phyloP scores from a whole-genome alignment of 1,139 yeast species.

The Scheffersomyces insectosa region DNA sequence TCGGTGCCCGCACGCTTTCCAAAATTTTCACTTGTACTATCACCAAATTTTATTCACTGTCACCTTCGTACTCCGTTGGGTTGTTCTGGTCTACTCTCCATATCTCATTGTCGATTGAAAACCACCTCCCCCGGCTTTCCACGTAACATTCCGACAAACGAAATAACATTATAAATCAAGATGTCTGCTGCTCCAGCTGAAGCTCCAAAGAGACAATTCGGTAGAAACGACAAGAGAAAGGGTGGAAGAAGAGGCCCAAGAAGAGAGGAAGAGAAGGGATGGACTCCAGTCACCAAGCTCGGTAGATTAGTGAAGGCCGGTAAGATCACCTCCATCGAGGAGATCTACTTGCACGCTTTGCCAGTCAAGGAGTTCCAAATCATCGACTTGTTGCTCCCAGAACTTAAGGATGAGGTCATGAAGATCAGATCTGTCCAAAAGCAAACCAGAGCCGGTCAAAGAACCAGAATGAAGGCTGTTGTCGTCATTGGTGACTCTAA shows the following conservation, averaged over 20 bases:
- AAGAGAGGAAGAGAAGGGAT: conserved; percentile 93
- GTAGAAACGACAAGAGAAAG: conserved; percentile 57
- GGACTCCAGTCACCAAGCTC: conserved; percentile 99
- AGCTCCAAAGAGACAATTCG: conserved; percentile 67
- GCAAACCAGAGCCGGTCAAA: conserved; percentile 99
- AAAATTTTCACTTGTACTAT: background rate
- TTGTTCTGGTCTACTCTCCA: conserved; percentile 7
- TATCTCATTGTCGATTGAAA: conserved; percentile 69
- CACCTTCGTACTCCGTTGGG: background rate
- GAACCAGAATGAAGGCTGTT: conserved; percentile 99
- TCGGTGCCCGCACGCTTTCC: no score
- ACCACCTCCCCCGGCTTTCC: conserved; percentile 92
- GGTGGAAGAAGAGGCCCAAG: conserved; percentile 64
- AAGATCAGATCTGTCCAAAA: conserved; percentile 99
- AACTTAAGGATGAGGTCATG: conserved; percentile 98
- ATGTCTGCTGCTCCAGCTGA: conserved; percentile 65
- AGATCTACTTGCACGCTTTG: conserved; percentile 98
- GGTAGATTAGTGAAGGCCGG: conserved; percentile 99
- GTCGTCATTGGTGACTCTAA: conserved; percentile 99
- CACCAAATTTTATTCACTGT: background rate
- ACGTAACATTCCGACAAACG: conserved; percentile 78
- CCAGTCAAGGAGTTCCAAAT: conserved; percentile 99
- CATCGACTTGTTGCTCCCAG: conserved; percentile 95
- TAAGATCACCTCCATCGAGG: conserved; percentile 94
- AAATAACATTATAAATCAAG: conserved; percentile 20